A percentile compares a stretch with the other conserved stretches of the same genome.
These are phyloP conservation scores for Triadica sebifera DNA, from an alignment of 345 rosid genomes.

Conservation along the genomic window DNA sequence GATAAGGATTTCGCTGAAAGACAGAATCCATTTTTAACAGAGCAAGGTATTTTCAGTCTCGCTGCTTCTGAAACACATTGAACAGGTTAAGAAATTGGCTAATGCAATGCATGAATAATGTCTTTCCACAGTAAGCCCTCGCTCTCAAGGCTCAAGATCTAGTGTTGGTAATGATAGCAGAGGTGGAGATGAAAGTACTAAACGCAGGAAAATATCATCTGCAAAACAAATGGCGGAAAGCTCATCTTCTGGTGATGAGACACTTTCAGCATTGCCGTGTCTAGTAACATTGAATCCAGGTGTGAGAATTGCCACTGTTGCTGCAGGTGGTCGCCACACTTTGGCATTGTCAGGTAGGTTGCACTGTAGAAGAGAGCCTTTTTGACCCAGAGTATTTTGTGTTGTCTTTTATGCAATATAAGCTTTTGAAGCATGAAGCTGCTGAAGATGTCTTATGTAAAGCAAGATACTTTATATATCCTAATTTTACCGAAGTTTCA, in stretches of 20 bases:
- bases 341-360: conserved; percentile 82
- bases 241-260: conserved; percentile 66
- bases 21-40: conserved; percentile 51
- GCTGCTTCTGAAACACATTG: neutral
- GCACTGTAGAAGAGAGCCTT: conserved; percentile 1
- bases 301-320: conserved; percentile 72
- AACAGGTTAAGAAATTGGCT: conserved; percentile 16
- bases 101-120: conserved; percentile 10
- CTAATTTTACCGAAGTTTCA: conserved; percentile 51
- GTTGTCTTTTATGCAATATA: conserved; percentile 13
- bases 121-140: conserved; percentile 51
- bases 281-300: conserved; percentile 84
- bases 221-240: conserved; percentile 74
- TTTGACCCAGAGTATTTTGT: neutral
- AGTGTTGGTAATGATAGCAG: conserved; percentile 45
- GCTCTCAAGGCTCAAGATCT: conserved; percentile 54
- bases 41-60: conserved; percentile 55
- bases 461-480: conserved; percentile 28
- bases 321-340: conserved; percentile 98
- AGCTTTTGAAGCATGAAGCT: conserved; percentile 19
- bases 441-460: conserved; percentile 22
- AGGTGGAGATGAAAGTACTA: conserved; percentile 61
- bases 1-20: conserved; percentile 61
- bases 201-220: conserved; percentile 63
- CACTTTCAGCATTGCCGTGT: conserved; percentile 81